Percentiles rank a stretch among this genome's conserved stretches.
These are phyloP conservation scores for Citrus australasica DNA, from an alignment of 345 rosid genomes.

Conservation along the genomic window DNA sequence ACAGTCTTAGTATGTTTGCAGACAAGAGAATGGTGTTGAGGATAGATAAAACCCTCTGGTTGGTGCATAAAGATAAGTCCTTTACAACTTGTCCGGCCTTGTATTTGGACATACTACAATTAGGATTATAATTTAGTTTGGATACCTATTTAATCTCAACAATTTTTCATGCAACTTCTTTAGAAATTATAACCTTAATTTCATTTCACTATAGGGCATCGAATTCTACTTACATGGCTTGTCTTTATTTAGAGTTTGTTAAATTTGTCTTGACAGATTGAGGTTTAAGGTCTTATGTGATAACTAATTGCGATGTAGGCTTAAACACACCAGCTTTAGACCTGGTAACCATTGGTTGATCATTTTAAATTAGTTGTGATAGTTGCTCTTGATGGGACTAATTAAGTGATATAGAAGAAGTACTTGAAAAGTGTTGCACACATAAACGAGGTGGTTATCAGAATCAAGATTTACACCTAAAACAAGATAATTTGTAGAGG, in stretches of 20 bases:
- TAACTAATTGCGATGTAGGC: background rate
- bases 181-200: background rate
- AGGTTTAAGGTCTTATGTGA: background rate
- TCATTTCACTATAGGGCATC: background rate
- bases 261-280: rapidly evolving
- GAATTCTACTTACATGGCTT: background rate
- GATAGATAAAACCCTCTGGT: background rate
- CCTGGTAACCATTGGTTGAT: background rate
- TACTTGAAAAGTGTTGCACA: no score
- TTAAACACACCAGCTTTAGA: background rate
- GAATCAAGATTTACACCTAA: no score
- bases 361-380: background rate
- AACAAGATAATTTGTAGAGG: no score
- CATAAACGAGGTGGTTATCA: no score
- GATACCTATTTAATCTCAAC: background rate
- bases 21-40: background rate
- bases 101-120: background rate
- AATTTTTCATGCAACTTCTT: background rate
- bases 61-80: background rate
- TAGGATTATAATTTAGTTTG: background rate
- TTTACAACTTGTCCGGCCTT: background rate
- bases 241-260: background rate
- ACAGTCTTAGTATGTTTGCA: background rate
- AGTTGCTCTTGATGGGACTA: background rate
- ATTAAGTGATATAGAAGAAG: no score